phyloP scores from a whole-genome alignment of 306 rosid species.

The Gastrolobium villosum region DNA sequence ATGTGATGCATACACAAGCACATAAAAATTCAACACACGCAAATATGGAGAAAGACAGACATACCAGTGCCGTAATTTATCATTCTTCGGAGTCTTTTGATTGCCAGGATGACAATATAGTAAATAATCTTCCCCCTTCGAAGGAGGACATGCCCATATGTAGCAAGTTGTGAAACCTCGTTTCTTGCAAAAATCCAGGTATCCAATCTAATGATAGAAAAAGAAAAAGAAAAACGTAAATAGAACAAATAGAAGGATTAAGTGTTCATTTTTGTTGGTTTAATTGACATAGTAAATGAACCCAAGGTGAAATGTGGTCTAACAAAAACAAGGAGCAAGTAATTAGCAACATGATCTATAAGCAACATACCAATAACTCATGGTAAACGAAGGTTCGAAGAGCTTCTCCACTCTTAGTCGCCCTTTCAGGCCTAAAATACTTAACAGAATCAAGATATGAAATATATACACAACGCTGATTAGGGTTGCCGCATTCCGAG shows the following conservation, averaged over 20 bases:
- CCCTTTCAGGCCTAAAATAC: conserved; percentile 70
- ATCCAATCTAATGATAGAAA: conserved; percentile 63
- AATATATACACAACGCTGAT: conserved; percentile 64
- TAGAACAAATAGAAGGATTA: conserved; percentile 14
- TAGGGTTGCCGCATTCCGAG: conserved; percentile 68
- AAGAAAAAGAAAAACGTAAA: not conserved
- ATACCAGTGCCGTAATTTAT: conserved; percentile 71
- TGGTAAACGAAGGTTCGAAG: conserved; percentile 83
- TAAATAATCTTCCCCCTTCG: conserved; percentile 69
- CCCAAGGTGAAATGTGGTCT: not conserved
- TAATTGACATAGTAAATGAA: conserved; percentile 5
- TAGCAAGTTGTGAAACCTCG: conserved; percentile 72
- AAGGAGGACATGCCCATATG: conserved; percentile 76
- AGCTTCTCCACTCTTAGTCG: conserved; percentile 59
- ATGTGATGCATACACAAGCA: not conserved
- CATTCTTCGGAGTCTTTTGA: conserved; percentile 71
- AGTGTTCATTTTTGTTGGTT: conserved; percentile 2
- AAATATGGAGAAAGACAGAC: conserved; percentile 36
- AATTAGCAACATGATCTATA: not conserved
- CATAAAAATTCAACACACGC: not conserved
- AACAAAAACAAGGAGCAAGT: not conserved
- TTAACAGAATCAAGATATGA: conserved; percentile 79
- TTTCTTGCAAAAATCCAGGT: conserved; percentile 76
- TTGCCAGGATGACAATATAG: conserved; percentile 67
- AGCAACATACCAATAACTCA: conserved; percentile 67